These are phyloP conservation scores for Sphenostylis stenocarpa DNA, from an alignment of 306 rosid genomes.

Conservation along the genomic window DNA sequence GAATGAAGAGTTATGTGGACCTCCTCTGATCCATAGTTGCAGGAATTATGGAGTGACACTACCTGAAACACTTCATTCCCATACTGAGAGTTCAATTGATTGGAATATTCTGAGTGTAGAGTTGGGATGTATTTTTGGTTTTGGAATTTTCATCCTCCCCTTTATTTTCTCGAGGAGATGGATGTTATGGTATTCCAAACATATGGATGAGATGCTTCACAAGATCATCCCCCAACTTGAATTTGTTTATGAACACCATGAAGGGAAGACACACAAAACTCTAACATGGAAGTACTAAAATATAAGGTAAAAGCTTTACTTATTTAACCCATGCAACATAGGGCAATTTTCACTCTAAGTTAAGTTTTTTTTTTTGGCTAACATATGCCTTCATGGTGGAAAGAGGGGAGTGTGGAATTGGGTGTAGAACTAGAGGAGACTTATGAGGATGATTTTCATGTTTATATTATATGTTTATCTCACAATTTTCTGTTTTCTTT, in stretches of 20 bases:
- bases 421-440: too few species aligned
- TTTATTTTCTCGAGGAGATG: slow-evolving; percentile 17
- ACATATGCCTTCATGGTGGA: too few species aligned
- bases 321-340: background rate
- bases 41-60: background rate
- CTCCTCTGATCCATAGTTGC: slow-evolving; percentile 21
- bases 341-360: too few species aligned
- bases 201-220: background rate
- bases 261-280: background rate
- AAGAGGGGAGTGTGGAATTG: too few species aligned
- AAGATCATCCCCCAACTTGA: background rate
- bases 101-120: slow-evolving; percentile 32
- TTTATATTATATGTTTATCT: background rate
- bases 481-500: too few species aligned
- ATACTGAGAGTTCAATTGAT: background rate
- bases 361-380: too few species aligned
- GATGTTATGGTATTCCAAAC: slow-evolving; percentile 32
- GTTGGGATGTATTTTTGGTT: slow-evolving; percentile 38
- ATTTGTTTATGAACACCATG: background rate
- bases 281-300: too few species aligned
- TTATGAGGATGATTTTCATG: background rate
- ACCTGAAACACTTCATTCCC: background rate
- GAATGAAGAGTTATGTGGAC: slow-evolving; percentile 40
- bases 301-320: background rate
- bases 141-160: slow-evolving; percentile 28